Base-by-base conservation (phyloP, 345 rosid genomes). In the Eutrema yunnanense region DNA sequence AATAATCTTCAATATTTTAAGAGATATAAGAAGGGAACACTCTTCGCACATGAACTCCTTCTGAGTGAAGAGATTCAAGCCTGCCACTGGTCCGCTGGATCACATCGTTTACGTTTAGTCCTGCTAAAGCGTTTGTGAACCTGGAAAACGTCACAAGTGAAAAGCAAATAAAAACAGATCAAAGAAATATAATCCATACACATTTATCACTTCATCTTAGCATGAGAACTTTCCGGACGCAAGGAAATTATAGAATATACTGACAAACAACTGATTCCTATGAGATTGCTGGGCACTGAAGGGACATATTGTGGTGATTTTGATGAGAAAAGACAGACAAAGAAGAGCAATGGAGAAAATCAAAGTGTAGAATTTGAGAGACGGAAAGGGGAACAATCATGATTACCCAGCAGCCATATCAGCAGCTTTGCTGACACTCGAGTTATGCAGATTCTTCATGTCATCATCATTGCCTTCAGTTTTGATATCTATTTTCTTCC, bases 351-450 rank as follows among this genome's bases (percentile, higher is more conserved):
- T 54, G 58, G 34, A 30, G 29, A 41, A 60, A 60, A 19, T 34
- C 5, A n/a, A 65, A n/a, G 57, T 48, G 10, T 16, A 41, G 61
- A 67, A 65, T 58, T 61, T 33, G 29, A 37, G 33, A 61, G 9
- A 69, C 34, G 65, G 58, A 37, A 65, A 68, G 61, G 42, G 62
- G 26, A 62, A 66, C 51, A 37, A 3, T 74, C 30, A 33, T 59
- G 44, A 69, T 86, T 87, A 95, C 98, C 99, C 97, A 40, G 90
- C 85, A 75, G 98, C 99, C 98, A 92, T 87, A 80, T 92, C 92
- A 81, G 98, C 97, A 83, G 99, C 97, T 84, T 90, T 85, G 82
- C 84, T 83, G 82, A 92, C 83, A 74, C 99, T 92, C 2, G 92
- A 76, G 78, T 92, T 89, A 66, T 87, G 88, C 42, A 90, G 75